Evolutionary conservation across 495 filamentous ascomycete species (phyloP).

Genomic region (Chaetomium tenue): DNA sequence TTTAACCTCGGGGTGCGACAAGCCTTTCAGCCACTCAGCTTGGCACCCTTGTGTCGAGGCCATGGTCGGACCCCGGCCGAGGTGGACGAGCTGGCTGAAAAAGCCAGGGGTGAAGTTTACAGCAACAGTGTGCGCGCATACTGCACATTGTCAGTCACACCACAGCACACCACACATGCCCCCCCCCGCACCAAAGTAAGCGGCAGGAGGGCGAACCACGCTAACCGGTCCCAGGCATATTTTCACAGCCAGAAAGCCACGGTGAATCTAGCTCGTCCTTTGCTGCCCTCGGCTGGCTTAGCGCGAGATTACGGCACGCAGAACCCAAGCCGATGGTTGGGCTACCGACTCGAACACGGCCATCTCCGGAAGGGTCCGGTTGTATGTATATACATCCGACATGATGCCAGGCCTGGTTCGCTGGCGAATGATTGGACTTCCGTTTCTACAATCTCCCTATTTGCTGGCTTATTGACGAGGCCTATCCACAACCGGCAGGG

Average conservation of each 20-base stretch:
- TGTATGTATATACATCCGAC: constrained; percentile 9
- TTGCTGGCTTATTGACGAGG: constrained; percentile 17
- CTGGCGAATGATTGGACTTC: constrained; percentile 16
- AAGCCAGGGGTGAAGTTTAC: constrained; percentile 68
- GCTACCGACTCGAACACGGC: neutral
- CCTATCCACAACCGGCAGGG: constrained; percentile 4
- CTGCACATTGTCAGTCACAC: constrained; percentile 65
- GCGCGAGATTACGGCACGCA: constrained; percentile 2
- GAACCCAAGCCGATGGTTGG: constrained; percentile 6
- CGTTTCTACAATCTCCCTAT: constrained; percentile 10
- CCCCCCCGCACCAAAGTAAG: neutral
- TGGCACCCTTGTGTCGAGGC: constrained; percentile 72
- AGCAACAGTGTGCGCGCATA: constrained; percentile 62
- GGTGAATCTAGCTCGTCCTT: constrained; percentile 20
- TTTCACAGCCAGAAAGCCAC: constrained; percentile 33
- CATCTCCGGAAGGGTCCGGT: neutral
- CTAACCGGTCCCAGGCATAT: constrained; percentile 32
- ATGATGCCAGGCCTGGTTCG: constrained; percentile 1
- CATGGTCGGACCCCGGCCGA: constrained; percentile 63
- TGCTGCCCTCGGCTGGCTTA: neutral
- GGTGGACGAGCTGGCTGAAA: constrained; percentile 59
- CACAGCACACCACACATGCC: constrained; percentile 17
- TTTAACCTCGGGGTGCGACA: constrained; percentile 75
- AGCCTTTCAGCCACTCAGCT: constrained; percentile 68
- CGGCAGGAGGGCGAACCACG: neutral